Evolutionary conservation across 805 yeast species (phyloP), one percentile per base, ranked within the genome.

Genomic region (Saccharomycopsis lassenensis): DNA sequence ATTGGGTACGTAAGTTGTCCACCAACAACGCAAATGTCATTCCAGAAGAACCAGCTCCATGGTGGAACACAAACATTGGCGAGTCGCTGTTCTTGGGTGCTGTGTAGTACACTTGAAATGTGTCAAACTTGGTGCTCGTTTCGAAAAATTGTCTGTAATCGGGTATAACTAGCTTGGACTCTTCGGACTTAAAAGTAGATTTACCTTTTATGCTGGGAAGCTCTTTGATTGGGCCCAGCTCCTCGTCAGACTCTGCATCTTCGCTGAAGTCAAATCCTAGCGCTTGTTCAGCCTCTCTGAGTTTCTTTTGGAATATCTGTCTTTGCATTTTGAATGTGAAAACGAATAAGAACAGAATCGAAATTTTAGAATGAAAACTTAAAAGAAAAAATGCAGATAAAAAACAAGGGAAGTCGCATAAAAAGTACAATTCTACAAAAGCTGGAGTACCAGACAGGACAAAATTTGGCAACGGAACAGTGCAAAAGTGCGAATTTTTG

Each of bases 1-100:
- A 56, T 50, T 16, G 49, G 50, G 10, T 39, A 39, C 5, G 47
- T 48, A 14, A 72, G 45, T 7, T 52, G 49, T 31, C 49, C 54
- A 1, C 70, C 17, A 84, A 48, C 18, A 61, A 52, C 1, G 83
- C 81, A 59, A 82, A 91, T 1, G 95, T 67, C 58, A 83, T 59
- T 0, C 80, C 85, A 2, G 83, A 71, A 1, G 96, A 86, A 0
- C 97, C 98, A 1, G 95, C 96, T 2, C 99, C 99, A 55, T 91
- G 99, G 46, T 84, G 91, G 46, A 77, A 74, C 2, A 91, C 58
- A 47, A 82, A 74, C 1, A 85, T 48, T 0, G 93, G 85, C 0
- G 62, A 52, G 0, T 51, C 48, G 1, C 48, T 42, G 0, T 47
- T 36, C 5, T 47, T 41, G 0, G 94, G 87, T 1, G 71, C 62